Base-by-base conservation (phyloP, 768 basidiomycete genomes). In the Hygrophorus russula region DNA sequence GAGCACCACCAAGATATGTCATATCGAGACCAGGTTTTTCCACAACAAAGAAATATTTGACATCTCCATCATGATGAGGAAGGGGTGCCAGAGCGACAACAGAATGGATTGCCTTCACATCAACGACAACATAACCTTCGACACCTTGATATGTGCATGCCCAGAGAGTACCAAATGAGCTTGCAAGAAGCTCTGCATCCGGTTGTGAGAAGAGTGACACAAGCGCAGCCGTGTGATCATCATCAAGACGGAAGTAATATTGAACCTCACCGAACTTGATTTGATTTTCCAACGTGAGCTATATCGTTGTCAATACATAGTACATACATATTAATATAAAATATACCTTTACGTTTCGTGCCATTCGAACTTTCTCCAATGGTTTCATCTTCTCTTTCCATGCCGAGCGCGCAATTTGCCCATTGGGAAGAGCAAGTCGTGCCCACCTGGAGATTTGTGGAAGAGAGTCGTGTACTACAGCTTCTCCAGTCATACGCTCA, bases 391-490 rank as follows among this genome's bases (percentile, higher is more conserved):
- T 28, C 30, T 59, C 53, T 18, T 42, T 51, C 56, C 56, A 59
- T 1, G 33, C 33, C 15, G 48, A 57, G 9, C 47, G 29, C 9
- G 50, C 49, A 46, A 52, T 43, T 41, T 57, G 56, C 12, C 59
- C 55, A 48, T 51, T 58, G 7, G 55, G 56, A 33, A 57, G 49
- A 14, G 18, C 39, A 9, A 59, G 44, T 2, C 45, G 46, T 2
- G 51, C 58, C 56, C 58, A 60, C 14, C 44, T 29, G 40, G 12
- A 36, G 4, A 47, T 20, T n/a, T n/a, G n/a, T n/a, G n/a, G n/a
- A n/a, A n/a, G n/a, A n/a, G n/a, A n/a, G n/a, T n/a, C n/a, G n/a
- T n/a, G n/a, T n/a, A n/a, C 17, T 24, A 18, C 14, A 13, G n/a
- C 12, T 20, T 32, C n/a, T 30, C 31, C 45, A 13, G 15, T n/a